Conservation (phyloP, 805 yeast species). For the Blastobotrys muscicola region DNA sequence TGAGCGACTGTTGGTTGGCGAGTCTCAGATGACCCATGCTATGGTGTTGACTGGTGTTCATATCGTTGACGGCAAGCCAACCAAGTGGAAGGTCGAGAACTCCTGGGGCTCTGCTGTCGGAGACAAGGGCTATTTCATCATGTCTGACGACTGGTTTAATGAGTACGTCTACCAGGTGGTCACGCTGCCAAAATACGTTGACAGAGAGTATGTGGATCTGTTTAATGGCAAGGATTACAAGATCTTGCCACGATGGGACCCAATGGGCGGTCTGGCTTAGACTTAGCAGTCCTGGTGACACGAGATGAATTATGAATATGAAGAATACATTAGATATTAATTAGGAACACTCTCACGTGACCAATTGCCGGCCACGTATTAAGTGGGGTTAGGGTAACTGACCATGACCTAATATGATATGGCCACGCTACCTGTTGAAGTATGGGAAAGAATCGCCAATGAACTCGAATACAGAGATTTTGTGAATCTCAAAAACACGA, state of each 20-base stretch:
- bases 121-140: constrained; percentile 54
- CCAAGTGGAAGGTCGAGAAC: constrained; percentile 66
- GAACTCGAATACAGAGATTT: too few relatives aligned
- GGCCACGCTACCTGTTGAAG: too few relatives aligned
- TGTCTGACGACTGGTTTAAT: constrained; percentile 67
- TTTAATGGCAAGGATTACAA: constrained; percentile 37
- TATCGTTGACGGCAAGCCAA: constrained; percentile 54
- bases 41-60: constrained; percentile 81
- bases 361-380: background rate
- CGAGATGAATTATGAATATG: background rate
- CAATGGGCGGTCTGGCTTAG: constrained; percentile 64
- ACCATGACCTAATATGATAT: too few relatives aligned
- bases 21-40: constrained; percentile 87
- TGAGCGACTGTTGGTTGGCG: constrained; percentile 58
- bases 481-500: too few relatives aligned
- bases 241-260: constrained; percentile 68
- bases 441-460: too few relatives aligned
- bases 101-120: constrained; percentile 70
- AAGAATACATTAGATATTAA: background rate
- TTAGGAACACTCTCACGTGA: background rate
- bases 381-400: background rate
- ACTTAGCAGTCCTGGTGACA: background rate
- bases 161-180: constrained; percentile 70
- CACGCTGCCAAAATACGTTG: constrained; percentile 42
- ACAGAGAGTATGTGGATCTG: constrained; percentile 30